Base-by-base conservation (phyloP, 768 basidiomycete genomes). In the Tulasnella sp. region DNA sequence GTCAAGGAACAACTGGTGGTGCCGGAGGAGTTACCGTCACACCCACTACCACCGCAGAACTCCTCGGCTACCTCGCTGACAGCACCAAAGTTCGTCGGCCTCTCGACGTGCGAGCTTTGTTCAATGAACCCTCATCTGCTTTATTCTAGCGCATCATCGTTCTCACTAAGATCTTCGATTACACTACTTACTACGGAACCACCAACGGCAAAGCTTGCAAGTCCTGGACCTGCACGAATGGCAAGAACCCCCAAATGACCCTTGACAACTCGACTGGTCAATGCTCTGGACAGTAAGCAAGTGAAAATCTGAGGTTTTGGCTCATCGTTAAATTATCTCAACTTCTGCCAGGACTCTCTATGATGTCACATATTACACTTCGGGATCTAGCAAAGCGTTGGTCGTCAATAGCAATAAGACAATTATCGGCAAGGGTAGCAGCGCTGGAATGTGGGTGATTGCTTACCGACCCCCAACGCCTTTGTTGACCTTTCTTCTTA, bases 111-210 rank as follows among this genome's bases (percentile, higher is more conserved):
- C 13, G 29, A 1, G 5, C 32, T 29, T 0, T 29, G 11, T 35
- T 6, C 10, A 26, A 67, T 15, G 16, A 29, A 13, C 3, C 26
- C 61, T 67, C 6, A 67, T 16, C 29, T 4, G 32, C 9, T 5
- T 2, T 32, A 3, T 67, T 5, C 29, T 32, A 67, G 61, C 61
- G 61, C 4, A 67, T 67, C 32, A 67, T 67, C 61, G 26, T 67
- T 29, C 61, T 67, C 61, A 67, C 61, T 13, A 67, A 67, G 61
- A 67, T 67, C 29, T 67, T 67, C 11, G 61, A 67, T 26, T 67
- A 26, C 61, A 67, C 61, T 13, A 35, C 61, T 6, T 67, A 67
- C 32, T 67, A 67, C 61, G 61, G 61, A 32, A 67, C 61, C 2
- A 67, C 61, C 5, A 6, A 5, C 16, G 61, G 61, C n/a, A 67